Percentiles rank a stretch among this genome's conserved stretches.
Evolutionary conservation across 2,329 filamentous ascomycete species (phyloP).

Genomic region (Ophiostoma ulmi): DNA sequence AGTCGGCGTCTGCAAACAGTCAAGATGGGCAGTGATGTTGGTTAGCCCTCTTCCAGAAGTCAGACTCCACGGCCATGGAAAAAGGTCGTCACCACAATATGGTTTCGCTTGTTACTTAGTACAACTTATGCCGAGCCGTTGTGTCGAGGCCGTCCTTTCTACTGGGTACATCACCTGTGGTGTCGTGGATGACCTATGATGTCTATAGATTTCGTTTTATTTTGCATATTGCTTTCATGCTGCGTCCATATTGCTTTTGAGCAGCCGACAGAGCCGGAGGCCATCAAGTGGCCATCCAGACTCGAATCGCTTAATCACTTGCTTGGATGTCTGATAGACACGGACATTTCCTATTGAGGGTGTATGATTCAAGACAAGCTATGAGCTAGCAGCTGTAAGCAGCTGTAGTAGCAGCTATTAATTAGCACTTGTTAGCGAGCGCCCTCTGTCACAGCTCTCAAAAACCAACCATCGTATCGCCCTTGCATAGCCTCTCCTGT

Average conservation of each 20-base stretch:
- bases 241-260: background rate
- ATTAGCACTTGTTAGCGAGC: background rate
- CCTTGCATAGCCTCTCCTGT: constrained; percentile 1
- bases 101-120: too few relatives aligned
- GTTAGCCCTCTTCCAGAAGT: background rate
- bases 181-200: too few relatives aligned
- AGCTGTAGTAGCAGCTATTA: background rate
- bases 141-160: background rate
- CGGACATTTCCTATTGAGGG: background rate
- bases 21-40: constrained; percentile 1
- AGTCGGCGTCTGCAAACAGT: background rate
- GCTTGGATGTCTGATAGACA: background rate
- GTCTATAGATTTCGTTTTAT: too few relatives aligned
- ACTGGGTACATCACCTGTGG: background rate
- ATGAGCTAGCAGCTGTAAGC: background rate
- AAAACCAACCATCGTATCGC: background rate
- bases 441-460: background rate
- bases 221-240: too few relatives aligned
- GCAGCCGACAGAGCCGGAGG: background rate
- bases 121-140: background rate
- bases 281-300: background rate
- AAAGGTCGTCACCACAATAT: background rate
- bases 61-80: background rate
- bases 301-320: background rate
- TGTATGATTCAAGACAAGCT: background rate